Percentiles rank a stretch among this genome's conserved stretches.
These are phyloP conservation scores for Vanrija humicola DNA, from an alignment of 1,284 basidiomycete genomes.

Conservation along the genomic window DNA sequence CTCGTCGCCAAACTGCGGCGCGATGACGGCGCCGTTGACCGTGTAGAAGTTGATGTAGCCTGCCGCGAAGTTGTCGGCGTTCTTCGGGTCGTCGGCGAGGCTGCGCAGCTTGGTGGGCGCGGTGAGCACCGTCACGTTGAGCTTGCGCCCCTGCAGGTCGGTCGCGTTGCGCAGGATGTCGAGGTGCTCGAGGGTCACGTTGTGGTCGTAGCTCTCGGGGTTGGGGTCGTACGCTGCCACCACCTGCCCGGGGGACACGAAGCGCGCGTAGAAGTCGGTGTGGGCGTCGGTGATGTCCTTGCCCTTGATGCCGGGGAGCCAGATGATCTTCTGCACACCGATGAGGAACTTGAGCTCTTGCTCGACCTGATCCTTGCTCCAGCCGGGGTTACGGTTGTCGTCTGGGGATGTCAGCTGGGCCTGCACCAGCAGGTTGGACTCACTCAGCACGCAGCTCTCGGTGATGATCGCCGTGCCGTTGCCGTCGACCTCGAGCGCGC, in stretches of 20 bases:
- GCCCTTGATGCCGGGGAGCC: background rate
- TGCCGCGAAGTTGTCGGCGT: constrained; percentile 8
- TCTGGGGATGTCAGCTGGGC: background rate
- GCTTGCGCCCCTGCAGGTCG: background rate
- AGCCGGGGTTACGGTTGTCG: background rate
- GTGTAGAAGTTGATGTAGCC: constrained; percentile 5
- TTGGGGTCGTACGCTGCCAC: background rate
- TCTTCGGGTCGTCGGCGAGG: background rate
- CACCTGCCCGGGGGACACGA: background rate
- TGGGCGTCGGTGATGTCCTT: constrained; percentile 34
- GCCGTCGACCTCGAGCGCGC: background rate
- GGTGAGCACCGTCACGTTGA: background rate
- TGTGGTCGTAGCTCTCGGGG: background rate
- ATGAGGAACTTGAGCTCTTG: background rate
- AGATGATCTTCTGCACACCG: background rate
- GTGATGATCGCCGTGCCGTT: background rate
- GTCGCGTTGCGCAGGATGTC: background rate
- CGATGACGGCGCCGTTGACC: background rate
- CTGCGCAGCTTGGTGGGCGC: background rate
- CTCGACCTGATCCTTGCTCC: background rate
- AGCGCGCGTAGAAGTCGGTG: background rate
- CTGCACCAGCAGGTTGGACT: no score
- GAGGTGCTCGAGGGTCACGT: background rate
- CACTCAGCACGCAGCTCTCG: background rate
- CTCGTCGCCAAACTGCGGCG: background rate